phyloP scores from a whole-genome alignment of 2,329 filamentous ascomycete genomes.

The Bipolaris victoriae region DNA sequence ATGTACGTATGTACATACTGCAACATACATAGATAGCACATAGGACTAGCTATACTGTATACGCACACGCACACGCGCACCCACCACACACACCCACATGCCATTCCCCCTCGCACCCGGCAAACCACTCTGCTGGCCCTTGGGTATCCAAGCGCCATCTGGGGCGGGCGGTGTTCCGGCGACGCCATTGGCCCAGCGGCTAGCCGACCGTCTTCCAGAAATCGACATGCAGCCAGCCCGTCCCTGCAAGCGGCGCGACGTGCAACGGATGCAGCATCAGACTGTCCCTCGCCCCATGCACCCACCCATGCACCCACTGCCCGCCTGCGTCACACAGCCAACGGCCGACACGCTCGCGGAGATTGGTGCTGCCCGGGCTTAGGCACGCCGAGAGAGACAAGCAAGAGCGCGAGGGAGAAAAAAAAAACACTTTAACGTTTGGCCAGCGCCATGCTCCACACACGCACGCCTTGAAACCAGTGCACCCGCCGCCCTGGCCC shows the following conservation, averaged over 20 bases:
- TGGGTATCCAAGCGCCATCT: constrained; percentile 43
- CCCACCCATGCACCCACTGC: constrained; percentile 24
- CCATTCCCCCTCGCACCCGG: constrained; percentile 23
- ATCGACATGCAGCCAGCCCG: constrained; percentile 29
- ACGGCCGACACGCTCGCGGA: constrained; percentile 39
- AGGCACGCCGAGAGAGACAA: constrained; percentile 29
- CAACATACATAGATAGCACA: no score
- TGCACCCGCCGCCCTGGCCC: constrained; percentile 14
- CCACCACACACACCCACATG: background rate
- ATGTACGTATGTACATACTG: no score
- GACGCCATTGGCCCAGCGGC: constrained; percentile 27
- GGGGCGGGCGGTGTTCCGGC: constrained; percentile 31
- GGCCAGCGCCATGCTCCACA: constrained; percentile 26
- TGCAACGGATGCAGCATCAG: constrained; percentile 37
- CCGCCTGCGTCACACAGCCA: constrained; percentile 36
- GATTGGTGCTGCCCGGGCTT: constrained; percentile 38
- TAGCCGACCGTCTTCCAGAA: constrained; percentile 46
- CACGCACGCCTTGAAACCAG: constrained; percentile 41
- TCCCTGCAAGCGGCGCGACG: constrained; percentile 21
- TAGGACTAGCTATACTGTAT: no score
- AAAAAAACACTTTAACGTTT: constrained; percentile 31
- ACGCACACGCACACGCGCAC: no score
- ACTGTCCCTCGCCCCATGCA: background rate
- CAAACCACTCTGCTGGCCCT: constrained; percentile 43
- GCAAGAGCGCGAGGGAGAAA: background rate